Conservation (phyloP, 768 basidiomycete species). For the Sporobolomyces phaffii region DNA sequence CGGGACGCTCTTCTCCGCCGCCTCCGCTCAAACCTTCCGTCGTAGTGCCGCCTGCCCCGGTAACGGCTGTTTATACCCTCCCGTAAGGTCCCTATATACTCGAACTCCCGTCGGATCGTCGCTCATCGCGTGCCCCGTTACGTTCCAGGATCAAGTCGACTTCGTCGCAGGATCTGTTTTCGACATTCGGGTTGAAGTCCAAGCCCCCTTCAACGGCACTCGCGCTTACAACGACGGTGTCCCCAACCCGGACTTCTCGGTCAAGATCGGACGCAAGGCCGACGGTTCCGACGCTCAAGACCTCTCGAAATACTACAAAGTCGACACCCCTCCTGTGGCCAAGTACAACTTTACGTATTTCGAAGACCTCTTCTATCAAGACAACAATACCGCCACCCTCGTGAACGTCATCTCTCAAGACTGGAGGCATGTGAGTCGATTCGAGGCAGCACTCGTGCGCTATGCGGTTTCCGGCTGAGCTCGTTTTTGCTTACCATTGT, state of each 20-base stretch:
- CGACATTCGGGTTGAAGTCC: conserved; percentile 46
- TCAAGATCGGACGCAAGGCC: conserved; percentile 44
- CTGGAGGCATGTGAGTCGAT: conserved; percentile 44
- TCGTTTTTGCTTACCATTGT: neutral
- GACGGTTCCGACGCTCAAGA: conserved; percentile 32
- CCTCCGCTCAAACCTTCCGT: conserved; percentile 32
- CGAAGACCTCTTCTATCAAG: conserved; percentile 46
- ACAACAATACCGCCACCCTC: conserved; percentile 42
- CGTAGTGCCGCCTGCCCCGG: conserved; percentile 28
- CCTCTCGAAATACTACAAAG: conserved; percentile 43
- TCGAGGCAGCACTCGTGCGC: neutral
- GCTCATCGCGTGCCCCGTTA: neutral
- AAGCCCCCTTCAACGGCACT: conserved; percentile 49
- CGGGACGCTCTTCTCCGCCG: neutral
- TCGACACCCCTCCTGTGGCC: conserved; percentile 39
- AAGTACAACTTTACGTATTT: conserved; percentile 41
- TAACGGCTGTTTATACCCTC: conserved; percentile 40
- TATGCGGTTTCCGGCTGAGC: neutral
- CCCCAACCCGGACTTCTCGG: conserved; percentile 42
- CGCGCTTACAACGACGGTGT: conserved; percentile 47
- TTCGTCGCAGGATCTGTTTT: conserved; percentile 39
- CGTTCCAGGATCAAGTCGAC: conserved; percentile 16
- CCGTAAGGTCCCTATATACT: conserved; percentile 15
- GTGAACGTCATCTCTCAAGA: conserved; percentile 48
- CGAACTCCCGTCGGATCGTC: neutral